Conservation (phyloP, 352 stramenopile species). For the Globisporangium canariense region DNA sequence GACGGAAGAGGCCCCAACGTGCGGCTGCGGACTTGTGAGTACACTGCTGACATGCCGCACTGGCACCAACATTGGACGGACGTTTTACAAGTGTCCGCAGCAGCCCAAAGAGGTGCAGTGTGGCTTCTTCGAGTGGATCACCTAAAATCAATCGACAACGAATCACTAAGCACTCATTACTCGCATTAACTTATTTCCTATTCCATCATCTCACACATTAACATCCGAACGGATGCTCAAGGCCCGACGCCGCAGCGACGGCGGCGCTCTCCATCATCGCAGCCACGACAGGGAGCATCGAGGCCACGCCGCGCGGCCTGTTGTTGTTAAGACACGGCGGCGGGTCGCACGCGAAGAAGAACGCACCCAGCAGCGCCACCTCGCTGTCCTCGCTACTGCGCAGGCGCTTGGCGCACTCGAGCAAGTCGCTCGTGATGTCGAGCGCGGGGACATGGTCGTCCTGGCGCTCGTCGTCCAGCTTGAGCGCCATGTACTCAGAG, state of each 20-base stretch:
- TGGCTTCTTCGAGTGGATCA: constrained; percentile 91
- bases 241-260: background rate
- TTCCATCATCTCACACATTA: background rate
- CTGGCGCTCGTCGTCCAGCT: constrained; percentile 32
- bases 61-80: constrained; percentile 85
- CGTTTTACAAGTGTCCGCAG: constrained; percentile 92
- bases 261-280: constrained; percentile 47
- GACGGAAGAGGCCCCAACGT: constrained; percentile 19
- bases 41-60: constrained; percentile 65
- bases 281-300: constrained; percentile 56
- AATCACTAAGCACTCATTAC: background rate
- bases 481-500: constrained; percentile 53
- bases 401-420: constrained; percentile 50
- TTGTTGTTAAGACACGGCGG: constrained; percentile 12
- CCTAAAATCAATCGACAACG: constrained; percentile 23
- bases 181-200: background rate
- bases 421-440: constrained; percentile 44
- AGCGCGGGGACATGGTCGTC: constrained; percentile 20
- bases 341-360: constrained; percentile 54
- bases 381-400: constrained; percentile 44
- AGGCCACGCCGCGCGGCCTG: constrained; percentile 21
- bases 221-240: constrained; percentile 15
- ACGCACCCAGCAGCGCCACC: constrained; percentile 51
- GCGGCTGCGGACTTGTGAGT: constrained; percentile 39
- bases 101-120: constrained; percentile 75